Conservation (phyloP, 345 rosid genomes). For the Populus euphratica region DNA sequence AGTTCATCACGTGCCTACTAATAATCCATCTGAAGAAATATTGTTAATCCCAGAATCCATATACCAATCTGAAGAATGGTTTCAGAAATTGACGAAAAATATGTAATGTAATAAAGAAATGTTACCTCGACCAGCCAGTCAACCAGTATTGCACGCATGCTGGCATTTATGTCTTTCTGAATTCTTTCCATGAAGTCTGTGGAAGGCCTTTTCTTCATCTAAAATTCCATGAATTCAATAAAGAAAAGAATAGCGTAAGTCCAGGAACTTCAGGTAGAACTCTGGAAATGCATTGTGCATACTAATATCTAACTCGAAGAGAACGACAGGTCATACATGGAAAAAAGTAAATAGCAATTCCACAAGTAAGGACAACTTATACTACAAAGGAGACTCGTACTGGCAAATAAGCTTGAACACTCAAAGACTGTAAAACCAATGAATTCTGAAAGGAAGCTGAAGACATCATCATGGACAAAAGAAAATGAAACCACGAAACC, state of each 20-base stretch:
- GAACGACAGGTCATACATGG: background rate
- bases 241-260: background rate
- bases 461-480: background rate
- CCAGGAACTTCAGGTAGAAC: background rate
- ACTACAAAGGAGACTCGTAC: background rate
- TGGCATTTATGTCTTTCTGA: constrained; percentile 78
- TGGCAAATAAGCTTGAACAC: background rate
- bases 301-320: background rate
- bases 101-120: background rate
- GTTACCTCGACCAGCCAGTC: constrained; percentile 98
- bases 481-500: background rate
- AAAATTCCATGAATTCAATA: background rate
- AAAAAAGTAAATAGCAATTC: background rate
- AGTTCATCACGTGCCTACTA: constrained; percentile 7
- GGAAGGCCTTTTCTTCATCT: constrained; percentile 81
- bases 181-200: constrained; percentile 69
- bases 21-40: background rate
- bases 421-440: background rate
- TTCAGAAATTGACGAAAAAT: background rate
- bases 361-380: background rate
- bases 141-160: constrained; percentile 79
- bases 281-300: background rate
- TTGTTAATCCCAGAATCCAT: background rate
- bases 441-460: too few relatives aligned
- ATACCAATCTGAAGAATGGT: background rate